Base-by-base conservation (phyloP, 31 red algal genomes). In the Odonthalia washingtoniensis region DNA sequence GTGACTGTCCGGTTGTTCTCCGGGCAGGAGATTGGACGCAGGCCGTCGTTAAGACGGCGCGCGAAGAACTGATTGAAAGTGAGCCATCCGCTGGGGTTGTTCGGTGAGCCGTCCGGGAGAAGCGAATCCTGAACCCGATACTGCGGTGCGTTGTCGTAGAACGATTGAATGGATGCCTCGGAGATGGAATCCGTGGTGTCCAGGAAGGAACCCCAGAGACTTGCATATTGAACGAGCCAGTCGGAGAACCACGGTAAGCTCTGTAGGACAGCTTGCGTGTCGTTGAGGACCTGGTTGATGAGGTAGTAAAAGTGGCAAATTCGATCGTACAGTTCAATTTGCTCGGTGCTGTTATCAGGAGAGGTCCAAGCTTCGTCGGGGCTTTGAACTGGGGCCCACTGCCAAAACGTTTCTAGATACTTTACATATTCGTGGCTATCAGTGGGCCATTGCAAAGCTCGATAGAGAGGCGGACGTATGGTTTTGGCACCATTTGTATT, bases 41-140 rank as follows among this genome's bases (percentile, higher is more conserved):
- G 34, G 12, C 28, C 66, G 6, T 27, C 66, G 31, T 70, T 70
- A 12, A 70, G 31, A 28, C 9, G 12, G 12, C 66, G 66, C 14
- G n/a, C n/a, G 28, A 70, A 70, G 34, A 70, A 70, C 66, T 70
- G 66, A 32, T 70, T 70, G 28, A 70, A 70, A 21, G 66, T 70
- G 9, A 21, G n/a, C 66, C 66, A 70, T 70, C 34, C 34, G 12
- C 34, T 70, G n/a, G 66, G 28, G 31, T 70, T 70, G 12, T 70
- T 37, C 28, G 66, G 66, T 9, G 9, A 27, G 6, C n/a, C 34
- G 12, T 28, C 28, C 9, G 12, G 14, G 12, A 70, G 9, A 12
- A 70, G 6, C 9, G 66, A 70, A 27, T 28, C 66, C 9, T 57
- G 12, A 57, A 57, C 49, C 49, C 49, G 9, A 21, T 57, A 57